These are phyloP conservation scores for Calocybe gangraenosa DNA, from an alignment of 768 basidiomycete species.

Conservation along the genomic window DNA sequence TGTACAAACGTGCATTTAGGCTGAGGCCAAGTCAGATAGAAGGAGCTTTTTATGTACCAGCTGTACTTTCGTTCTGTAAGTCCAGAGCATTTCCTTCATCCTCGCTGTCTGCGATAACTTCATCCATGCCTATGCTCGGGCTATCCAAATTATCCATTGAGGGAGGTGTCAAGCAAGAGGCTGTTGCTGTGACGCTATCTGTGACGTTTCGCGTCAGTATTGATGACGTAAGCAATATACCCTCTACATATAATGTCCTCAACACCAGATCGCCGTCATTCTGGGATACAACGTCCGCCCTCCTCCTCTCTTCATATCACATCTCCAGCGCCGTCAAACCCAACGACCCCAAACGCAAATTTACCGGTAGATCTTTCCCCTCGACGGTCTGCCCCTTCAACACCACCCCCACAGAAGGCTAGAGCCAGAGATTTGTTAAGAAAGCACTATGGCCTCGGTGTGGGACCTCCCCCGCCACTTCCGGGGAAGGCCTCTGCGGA, in stretches of 20 bases:
- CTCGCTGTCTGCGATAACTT: conserved; percentile 50
- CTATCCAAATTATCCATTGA: conserved; percentile 13
- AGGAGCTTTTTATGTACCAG: background rate
- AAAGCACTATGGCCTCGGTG: conserved; percentile 83
- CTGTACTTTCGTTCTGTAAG: background rate
- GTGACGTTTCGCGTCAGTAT: conserved; percentile 14
- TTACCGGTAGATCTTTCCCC: conserved; percentile 19
- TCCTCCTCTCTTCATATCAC: conserved; percentile 43
- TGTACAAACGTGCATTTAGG: no score
- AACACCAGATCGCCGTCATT: conserved; percentile 20
- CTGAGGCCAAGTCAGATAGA: no score
- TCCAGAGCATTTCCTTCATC: conserved; percentile 24
- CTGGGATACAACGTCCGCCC: conserved; percentile 28
- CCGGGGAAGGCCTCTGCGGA: conserved; percentile 58
- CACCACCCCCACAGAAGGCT: conserved; percentile 39
- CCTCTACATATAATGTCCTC: conserved; percentile 15
- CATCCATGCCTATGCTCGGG: conserved; percentile 19
- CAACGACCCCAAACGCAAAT: conserved; percentile 17
- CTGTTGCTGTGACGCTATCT: conserved; percentile 9
- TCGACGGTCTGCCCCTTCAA: conserved; percentile 24
- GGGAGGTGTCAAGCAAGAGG: background rate
- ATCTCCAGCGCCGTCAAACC: conserved; percentile 26
- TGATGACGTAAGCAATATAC: conserved; percentile 11
- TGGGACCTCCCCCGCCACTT: conserved; percentile 64
- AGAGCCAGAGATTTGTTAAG: conserved; percentile 74